Percentiles rank a stretch among this genome's conserved stretches.
These are phyloP conservation scores for Trichoderma brevicompactum DNA, from an alignment of 2,329 filamentous ascomycete genomes.

Conservation along the genomic window DNA sequence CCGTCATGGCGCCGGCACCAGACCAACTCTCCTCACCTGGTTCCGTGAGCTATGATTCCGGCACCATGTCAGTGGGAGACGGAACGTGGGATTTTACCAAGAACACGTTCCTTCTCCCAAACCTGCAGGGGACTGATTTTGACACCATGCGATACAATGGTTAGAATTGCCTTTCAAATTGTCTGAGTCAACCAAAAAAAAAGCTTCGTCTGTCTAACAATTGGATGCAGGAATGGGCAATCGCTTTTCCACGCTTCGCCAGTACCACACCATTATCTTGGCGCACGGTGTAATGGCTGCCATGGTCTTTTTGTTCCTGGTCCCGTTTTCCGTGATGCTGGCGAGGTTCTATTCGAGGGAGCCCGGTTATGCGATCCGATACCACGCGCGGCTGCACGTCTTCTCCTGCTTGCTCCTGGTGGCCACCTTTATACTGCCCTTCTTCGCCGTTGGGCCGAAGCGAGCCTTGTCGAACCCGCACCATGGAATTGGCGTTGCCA, in stretches of 20 bases:
- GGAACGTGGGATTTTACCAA: conserved; percentile 81
- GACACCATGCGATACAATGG: conserved; percentile 86
- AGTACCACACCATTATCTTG: conserved; percentile 72
- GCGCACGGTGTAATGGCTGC: conserved; percentile 74
- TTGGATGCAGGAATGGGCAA: conserved; percentile 74
- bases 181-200: background rate
- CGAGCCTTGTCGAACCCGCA: conserved; percentile 79
- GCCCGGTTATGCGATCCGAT: conserved; percentile 64
- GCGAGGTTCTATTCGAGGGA: conserved; percentile 71
- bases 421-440: conserved; percentile 74
- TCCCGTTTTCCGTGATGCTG: conserved; percentile 74
- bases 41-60: conserved; percentile 72
- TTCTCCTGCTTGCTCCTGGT: conserved; percentile 69
- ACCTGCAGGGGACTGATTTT: conserved; percentile 75
- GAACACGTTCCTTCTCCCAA: conserved; percentile 78
- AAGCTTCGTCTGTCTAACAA: conserved; percentile 30
- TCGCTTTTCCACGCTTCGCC: conserved; percentile 68
- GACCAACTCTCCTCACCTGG: conserved; percentile 69
- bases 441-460: conserved; percentile 74
- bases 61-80: conserved; percentile 77
- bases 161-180: conserved; percentile 39
- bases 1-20: conserved; percentile 64
- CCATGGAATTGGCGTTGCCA: conserved; percentile 79
- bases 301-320: conserved; percentile 73
- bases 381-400: conserved; percentile 76